Conservation (phyloP, 345 rosid genomes). For the Jatropha curcas region DNA sequence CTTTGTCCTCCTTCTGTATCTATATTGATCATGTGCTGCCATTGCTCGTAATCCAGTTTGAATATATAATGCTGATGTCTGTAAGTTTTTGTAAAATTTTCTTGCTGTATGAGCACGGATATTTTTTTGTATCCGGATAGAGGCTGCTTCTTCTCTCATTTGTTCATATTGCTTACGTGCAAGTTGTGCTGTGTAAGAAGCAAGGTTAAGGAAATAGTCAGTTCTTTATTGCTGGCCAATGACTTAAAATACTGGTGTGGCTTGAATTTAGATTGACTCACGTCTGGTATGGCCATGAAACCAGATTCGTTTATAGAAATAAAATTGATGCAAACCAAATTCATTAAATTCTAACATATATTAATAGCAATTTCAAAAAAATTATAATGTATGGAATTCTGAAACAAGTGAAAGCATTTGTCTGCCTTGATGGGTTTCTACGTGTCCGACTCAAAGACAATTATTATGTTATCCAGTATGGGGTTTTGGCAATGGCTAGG, state of each 20-base stretch:
- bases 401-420: background rate
- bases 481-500: background rate
- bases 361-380: background rate
- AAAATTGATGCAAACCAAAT: background rate
- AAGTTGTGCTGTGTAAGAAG: conserved; percentile 43
- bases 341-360: background rate
- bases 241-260: background rate
- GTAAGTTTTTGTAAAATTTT: conserved; percentile 40
- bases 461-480: background rate
- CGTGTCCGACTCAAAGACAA: background rate
- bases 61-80: conserved; percentile 44
- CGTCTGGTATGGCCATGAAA: background rate
- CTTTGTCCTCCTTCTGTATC: conserved; percentile 55
- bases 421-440: background rate
- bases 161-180: conserved; percentile 57
- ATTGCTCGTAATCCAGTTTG: conserved; percentile 62
- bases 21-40: conserved; percentile 53
- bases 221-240: background rate
- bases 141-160: conserved; percentile 58
- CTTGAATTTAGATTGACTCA: background rate
- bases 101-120: conserved; percentile 46
- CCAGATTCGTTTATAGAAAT: background rate
- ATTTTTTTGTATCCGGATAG: conserved; percentile 48
- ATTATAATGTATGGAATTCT: background rate
- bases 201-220: conserved; percentile 9